Evolutionary conservation across 2,329 filamentous ascomycete species (phyloP), one percentile per base, ranked within the genome.

Genomic region (Fusarium albosuccineum): DNA sequence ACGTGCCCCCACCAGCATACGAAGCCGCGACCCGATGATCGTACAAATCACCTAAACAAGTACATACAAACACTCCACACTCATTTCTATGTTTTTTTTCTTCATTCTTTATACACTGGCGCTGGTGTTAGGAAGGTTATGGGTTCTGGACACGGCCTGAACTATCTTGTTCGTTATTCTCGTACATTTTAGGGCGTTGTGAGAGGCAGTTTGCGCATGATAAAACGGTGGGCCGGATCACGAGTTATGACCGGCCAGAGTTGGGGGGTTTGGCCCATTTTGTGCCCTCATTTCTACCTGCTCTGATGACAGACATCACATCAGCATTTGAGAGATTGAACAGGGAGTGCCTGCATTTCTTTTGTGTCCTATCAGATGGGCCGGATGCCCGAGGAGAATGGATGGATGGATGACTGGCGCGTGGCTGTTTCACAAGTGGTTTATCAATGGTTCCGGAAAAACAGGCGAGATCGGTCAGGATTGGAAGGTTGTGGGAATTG

Each of bases 1-100:
- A 87, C 46, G 77, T 81, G 6, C 87, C 88, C 6, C 88, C 88
- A 29, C 88, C 88, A 13, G 87, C 88, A 59, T 91, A 91, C 74
- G 84, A 90, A 77, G 84, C 83, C 34, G 76, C 79, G 16, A 75
- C 73, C 48, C 80, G 78, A 70, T 85, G 78, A 79, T 60, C 58
- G 57, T 61, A 61, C 57, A 53, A 54, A 64, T 22, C 37, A 46
- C 36, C 26, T 9, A 44, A 42, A 22, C 44, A 48, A 51, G 62
- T 67, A 71, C 44, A 70, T 68, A 62, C 22, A 51, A 60, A 39
- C 58, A 57, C 54, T 34, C 57, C 58, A 68, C 72, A 64, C 59
- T 72, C 70, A 16, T 68, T 72, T 59, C 26, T 29, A 62, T 51
- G 54, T 55, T 49, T 41, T 49, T 63, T 49, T 62, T 34, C 14